Evolutionary conservation across 768 basidiomycete genomes (phyloP).

Genomic region (Amylocystis lapponica): DNA sequence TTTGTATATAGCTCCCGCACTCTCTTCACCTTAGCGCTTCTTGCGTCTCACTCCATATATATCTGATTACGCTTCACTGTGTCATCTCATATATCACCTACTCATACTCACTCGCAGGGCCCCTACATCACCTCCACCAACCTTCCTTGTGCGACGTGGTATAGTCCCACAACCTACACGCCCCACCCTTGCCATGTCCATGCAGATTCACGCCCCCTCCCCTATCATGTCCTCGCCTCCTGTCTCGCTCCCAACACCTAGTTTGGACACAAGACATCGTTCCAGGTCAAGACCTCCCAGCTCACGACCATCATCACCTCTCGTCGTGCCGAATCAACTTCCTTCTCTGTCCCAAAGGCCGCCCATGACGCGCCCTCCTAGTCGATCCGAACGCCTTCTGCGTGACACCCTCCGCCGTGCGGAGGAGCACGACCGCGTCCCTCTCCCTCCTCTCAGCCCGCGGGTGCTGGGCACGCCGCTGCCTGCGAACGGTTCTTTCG

Average conservation of each 20-base stretch:
- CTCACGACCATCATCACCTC: slow-evolving; percentile 19
- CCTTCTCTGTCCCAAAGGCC: slow-evolving; percentile 16
- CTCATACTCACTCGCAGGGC: slow-evolving; percentile 9
- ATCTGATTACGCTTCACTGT: neutral
- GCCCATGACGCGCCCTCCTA: slow-evolving; percentile 35
- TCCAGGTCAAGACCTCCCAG: slow-evolving; percentile 16
- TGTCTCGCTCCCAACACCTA: slow-evolving; percentile 4
- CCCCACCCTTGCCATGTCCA: slow-evolving; percentile 34
- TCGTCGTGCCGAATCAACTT: slow-evolving; percentile 17
- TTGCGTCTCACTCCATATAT: slow-evolving; percentile 12
- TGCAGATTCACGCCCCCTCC: slow-evolving; percentile 27
- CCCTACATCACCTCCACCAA: slow-evolving; percentile 11
- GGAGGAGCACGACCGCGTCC: slow-evolving; percentile 35
- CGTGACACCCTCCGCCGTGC: slow-evolving; percentile 49
- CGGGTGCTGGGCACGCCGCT: slow-evolving; percentile 8
- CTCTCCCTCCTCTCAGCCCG: slow-evolving; percentile 16
- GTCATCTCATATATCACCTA: slow-evolving; percentile 2
- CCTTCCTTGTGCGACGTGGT: slow-evolving; percentile 16
- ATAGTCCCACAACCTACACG: slow-evolving; percentile 20
- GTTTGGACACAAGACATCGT: slow-evolving; percentile 9
- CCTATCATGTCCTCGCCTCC: slow-evolving; percentile 21
- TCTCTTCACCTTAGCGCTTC: neutral
- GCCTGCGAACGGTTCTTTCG: slow-evolving; percentile 5
- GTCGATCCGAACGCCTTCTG: slow-evolving; percentile 50
- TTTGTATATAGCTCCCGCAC: neutral